These are phyloP conservation scores for Penicillium manginii DNA, from an alignment of 495 filamentous ascomycete genomes.

Conservation along the genomic window DNA sequence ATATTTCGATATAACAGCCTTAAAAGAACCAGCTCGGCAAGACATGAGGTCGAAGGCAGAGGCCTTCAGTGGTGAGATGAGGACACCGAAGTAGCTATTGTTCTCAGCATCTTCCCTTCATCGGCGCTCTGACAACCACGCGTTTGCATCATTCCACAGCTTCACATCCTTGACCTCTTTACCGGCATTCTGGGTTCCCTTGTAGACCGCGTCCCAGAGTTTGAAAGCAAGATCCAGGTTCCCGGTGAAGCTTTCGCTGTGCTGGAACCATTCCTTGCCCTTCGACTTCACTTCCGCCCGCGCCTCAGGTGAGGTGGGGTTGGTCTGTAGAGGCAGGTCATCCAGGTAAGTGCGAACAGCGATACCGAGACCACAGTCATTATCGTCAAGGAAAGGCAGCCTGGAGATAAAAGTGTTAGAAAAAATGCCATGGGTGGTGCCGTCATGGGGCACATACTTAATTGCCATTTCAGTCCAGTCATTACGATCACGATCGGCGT, in stretches of 20 bases:
- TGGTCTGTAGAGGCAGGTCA: slow-evolving; percentile 63
- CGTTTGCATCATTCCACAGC: slow-evolving; percentile 66
- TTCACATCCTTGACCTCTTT: slow-evolving; percentile 65
- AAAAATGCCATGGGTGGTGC: background rate
- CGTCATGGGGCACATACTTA: slow-evolving; percentile 55
- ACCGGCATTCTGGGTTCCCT: slow-evolving; percentile 66
- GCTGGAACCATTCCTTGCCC: slow-evolving; percentile 74
- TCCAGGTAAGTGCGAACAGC: slow-evolving; percentile 93
- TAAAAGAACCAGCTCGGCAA: too few relatives aligned
- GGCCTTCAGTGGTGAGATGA: too few relatives aligned
- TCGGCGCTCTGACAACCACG: slow-evolving; percentile 60
- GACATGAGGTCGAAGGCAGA: too few relatives aligned
- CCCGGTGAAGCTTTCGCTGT: slow-evolving; percentile 71
- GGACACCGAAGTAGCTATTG: too few relatives aligned
- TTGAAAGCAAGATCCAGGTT: slow-evolving; percentile 81
- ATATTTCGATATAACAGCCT: slow-evolving; percentile 19
- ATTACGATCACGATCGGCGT: slow-evolving; percentile 69
- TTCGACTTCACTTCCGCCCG: slow-evolving; percentile 63
- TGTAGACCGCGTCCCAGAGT: slow-evolving; percentile 78
- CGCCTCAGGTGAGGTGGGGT: slow-evolving; percentile 61
- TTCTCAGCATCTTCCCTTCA: slow-evolving; percentile 30
- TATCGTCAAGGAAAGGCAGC: slow-evolving; percentile 82
- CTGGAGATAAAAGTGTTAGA: slow-evolving; percentile 57
- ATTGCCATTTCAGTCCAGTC: slow-evolving; percentile 74
- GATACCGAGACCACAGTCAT: slow-evolving; percentile 84